A percentile compares a stretch with the other conserved stretches of the same genome.
These are phyloP conservation scores for Heliophila coronopifolia DNA, from an alignment of 441 rosid species.

Conservation along the genomic window DNA sequence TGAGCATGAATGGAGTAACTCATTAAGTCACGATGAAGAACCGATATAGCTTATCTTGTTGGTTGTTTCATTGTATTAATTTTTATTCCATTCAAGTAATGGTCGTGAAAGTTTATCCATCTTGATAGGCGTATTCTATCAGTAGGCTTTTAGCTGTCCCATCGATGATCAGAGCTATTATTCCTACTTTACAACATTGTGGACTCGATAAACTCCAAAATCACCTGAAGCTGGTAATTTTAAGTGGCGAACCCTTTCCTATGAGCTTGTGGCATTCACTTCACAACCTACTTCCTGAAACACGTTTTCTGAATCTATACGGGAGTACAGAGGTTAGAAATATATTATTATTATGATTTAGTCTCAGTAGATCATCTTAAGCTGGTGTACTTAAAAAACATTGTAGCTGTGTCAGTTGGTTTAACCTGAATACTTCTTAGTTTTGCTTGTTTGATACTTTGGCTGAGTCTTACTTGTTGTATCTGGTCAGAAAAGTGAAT, in stretches of 20 bases:
- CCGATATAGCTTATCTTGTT: constrained; percentile 4
- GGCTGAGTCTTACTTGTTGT: constrained; percentile 12
- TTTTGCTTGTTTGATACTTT: constrained; percentile 9
- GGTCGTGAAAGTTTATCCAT: neutral
- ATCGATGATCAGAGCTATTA: constrained; percentile 62
- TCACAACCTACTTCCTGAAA: constrained; percentile 54
- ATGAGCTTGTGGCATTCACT: constrained; percentile 70
- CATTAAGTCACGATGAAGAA: neutral
- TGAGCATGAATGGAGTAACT: neutral
- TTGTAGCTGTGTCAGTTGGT: neutral
- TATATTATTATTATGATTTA: constrained; percentile 10
- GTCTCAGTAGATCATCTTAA: neutral
- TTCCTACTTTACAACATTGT: constrained; percentile 60
- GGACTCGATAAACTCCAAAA: constrained; percentile 28
- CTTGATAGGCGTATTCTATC: constrained; percentile 58
- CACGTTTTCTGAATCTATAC: constrained; percentile 70
- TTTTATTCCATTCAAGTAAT: neutral
- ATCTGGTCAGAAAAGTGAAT: neutral
- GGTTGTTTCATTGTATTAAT: neutral
- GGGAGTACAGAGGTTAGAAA: constrained; percentile 89
- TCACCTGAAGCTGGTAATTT: constrained; percentile 62
- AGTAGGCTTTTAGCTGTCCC: constrained; percentile 77
- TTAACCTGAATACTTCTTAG: constrained; percentile 10
- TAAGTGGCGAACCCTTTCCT: constrained; percentile 82
- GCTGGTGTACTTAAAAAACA: neutral